Evolutionary conservation across 2,329 filamentous ascomycete genomes (phyloP).

Genomic region (Epichloe sp.): DNA sequence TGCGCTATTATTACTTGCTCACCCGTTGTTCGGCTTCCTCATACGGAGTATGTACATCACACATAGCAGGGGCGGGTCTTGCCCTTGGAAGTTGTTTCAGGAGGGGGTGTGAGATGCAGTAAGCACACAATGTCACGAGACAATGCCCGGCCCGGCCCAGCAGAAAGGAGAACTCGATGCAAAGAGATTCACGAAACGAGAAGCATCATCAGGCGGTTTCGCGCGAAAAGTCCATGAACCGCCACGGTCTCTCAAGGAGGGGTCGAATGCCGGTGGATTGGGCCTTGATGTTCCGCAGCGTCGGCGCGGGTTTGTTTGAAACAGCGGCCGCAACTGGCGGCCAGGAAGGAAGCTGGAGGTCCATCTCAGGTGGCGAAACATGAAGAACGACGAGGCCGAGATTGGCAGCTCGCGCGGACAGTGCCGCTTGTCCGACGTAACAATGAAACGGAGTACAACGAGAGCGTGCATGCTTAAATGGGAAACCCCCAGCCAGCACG

Average conservation of each 20-base stretch:
- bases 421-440: too few species aligned
- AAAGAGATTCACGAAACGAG: background rate
- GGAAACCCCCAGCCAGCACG: too few species aligned
- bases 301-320: background rate
- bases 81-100: too few species aligned
- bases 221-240: background rate
- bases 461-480: too few species aligned
- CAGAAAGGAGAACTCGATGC: background rate
- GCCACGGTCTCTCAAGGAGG: background rate
- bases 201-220: background rate
- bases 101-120: too few species aligned
- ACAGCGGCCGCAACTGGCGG: background rate
- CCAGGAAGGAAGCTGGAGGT: background rate
- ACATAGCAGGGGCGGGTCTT: background rate
- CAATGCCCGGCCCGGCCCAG: background rate
- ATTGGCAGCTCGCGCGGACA: too few species aligned
- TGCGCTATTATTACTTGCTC: background rate
- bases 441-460: too few species aligned
- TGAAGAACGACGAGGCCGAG: too few species aligned
- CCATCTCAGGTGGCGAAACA: too few species aligned
- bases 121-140: background rate
- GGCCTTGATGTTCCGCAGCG: background rate
- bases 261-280: background rate
- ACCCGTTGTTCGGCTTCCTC: background rate
- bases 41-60: too few species aligned